Conservation (phyloP, 768 basidiomycete species). For the Podaxis carcinomalis region DNA sequence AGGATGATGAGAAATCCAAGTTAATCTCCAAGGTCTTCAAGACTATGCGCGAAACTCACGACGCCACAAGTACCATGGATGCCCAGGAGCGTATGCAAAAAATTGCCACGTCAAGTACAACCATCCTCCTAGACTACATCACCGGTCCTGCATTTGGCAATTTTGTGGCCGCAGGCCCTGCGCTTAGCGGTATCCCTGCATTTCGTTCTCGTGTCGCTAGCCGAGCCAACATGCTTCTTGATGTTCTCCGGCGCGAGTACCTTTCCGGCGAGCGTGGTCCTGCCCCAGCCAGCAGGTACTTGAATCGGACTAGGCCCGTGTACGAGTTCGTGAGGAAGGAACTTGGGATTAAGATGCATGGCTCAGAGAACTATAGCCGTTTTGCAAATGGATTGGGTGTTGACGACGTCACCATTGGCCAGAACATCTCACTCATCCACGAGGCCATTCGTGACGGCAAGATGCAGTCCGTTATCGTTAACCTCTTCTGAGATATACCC, state of each 20-base stretch:
- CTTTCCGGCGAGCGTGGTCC: conserved; percentile 53
- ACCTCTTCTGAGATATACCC: conserved; percentile 28
- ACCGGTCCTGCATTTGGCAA: conserved; percentile 32
- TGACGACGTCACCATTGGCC: conserved; percentile 66
- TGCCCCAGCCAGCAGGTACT: conserved; percentile 62
- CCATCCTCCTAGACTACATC: conserved; percentile 62
- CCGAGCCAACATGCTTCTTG: conserved; percentile 41
- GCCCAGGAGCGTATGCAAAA: conserved; percentile 63
- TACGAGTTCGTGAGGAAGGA: conserved; percentile 75
- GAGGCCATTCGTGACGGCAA: conserved; percentile 63
- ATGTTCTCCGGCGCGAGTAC: conserved; percentile 49
- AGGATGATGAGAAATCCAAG: conserved; percentile 24
- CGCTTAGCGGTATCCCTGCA: conserved; percentile 36
- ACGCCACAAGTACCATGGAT: conserved; percentile 72
- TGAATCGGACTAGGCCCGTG: conserved; percentile 65
- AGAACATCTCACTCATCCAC: conserved; percentile 69
- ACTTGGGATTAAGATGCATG: conserved; percentile 79
- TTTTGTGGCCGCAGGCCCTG: conserved; percentile 23
- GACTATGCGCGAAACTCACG: conserved; percentile 49
- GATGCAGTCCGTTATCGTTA: conserved; percentile 39
- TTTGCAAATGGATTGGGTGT: conserved; percentile 63
- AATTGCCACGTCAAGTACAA: conserved; percentile 59
- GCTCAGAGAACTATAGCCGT: conserved; percentile 61
- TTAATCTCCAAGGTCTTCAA: conserved; percentile 34
- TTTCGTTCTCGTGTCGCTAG: conserved; percentile 54